These are phyloP conservation scores for Nicotiana sylvestris DNA, from an alignment of 257 asterid species.

Conservation along the genomic window DNA sequence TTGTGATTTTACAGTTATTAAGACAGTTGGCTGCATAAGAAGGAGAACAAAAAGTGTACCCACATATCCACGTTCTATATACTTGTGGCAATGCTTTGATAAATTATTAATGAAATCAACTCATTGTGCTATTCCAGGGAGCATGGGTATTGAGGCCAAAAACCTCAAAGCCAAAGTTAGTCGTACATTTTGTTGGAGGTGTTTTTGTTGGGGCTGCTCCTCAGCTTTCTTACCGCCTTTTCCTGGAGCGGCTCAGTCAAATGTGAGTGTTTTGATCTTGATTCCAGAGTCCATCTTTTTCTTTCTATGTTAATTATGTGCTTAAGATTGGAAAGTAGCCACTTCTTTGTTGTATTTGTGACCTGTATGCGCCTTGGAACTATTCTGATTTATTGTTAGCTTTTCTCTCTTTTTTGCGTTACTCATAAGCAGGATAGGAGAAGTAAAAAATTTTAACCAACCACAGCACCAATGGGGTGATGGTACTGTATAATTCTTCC, in stretches of 20 bases:
- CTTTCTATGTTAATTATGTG: neutral
- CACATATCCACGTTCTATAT: neutral
- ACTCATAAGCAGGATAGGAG: neutral
- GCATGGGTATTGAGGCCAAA: constrained; percentile 87
- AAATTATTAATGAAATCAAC: constrained; percentile 4
- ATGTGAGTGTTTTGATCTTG: constrained; percentile 38
- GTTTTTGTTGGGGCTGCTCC: constrained; percentile 99
- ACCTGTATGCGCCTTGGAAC: neutral
- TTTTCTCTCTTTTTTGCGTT: neutral
- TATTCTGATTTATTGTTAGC: neutral
- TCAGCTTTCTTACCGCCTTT: constrained; percentile 85
- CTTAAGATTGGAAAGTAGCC: neutral
- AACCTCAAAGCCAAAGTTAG: constrained; percentile 41
- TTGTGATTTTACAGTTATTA: neutral
- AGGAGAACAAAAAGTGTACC: neutral
- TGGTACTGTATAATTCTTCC: neutral
- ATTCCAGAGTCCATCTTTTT: neutral
- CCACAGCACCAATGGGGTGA: neutral
- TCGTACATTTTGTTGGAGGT: constrained; percentile 89
- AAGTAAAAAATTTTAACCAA: neutral
- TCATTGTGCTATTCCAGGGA: constrained; percentile 45
- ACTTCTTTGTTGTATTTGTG: constrained; percentile 5
- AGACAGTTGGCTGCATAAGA: neutral
- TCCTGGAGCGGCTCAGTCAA: constrained; percentile 84
- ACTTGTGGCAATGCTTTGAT: constrained; percentile 9